A percentile compares a stretch with the other conserved stretches of the same genome.
phyloP scores from a whole-genome alignment of 1,284 basidiomycete genomes.

The Ustilago tritici region DNA sequence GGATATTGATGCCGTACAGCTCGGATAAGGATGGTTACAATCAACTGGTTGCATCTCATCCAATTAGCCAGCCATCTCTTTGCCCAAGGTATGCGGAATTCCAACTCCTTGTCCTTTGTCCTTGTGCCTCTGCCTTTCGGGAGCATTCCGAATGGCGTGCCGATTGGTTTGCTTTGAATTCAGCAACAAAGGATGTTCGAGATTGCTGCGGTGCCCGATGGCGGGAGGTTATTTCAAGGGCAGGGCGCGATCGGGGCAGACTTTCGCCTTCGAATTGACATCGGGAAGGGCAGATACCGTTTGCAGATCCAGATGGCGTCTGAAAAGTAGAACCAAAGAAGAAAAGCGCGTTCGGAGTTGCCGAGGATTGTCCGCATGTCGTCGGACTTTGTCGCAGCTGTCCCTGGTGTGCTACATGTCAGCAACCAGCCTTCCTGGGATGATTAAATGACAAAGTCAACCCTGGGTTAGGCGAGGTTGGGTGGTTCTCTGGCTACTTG shows the following conservation, averaged over 20 bases:
- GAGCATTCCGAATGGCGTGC: slow-evolving; percentile 12
- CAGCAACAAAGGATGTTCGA: neutral
- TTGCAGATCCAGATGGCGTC: too few species aligned
- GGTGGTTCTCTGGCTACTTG: too few species aligned
- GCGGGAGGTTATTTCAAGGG: neutral
- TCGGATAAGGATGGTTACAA: neutral
- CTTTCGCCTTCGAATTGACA: neutral
- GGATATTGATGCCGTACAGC: neutral
- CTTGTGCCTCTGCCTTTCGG: neutral
- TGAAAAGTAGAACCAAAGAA: too few species aligned
- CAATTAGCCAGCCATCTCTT: neutral
- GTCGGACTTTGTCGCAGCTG: too few species aligned
- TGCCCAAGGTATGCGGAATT: neutral
- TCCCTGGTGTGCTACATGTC: too few species aligned
- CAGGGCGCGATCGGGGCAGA: neutral
- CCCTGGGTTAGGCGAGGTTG: too few species aligned
- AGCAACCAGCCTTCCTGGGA: too few species aligned
- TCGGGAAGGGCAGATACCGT: neutral
- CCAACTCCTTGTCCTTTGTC: neutral
- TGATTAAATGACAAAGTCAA: too few species aligned
- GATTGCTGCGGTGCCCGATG: slow-evolving; percentile 5
- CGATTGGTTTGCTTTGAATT: neutral
- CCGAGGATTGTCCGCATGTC: too few species aligned
- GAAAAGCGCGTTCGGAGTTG: too few species aligned
- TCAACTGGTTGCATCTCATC: slow-evolving; percentile 2